Conservation (phyloP, 306 rosid genomes). For the Lathyrus aphaca region DNA sequence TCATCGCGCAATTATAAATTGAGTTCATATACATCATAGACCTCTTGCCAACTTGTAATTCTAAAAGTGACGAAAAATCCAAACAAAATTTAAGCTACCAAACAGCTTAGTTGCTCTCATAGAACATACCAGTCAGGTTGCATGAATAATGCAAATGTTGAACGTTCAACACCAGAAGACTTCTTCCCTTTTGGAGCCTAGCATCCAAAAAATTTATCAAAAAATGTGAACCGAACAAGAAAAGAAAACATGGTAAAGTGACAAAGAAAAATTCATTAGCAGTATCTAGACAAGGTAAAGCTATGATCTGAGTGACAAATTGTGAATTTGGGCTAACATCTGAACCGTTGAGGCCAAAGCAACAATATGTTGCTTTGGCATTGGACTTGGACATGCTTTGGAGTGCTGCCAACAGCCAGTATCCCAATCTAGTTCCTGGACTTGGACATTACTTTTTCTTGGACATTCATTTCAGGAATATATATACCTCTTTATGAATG, state of each 20-base stretch:
- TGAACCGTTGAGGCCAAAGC: background rate
- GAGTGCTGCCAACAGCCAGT: too few relatives aligned
- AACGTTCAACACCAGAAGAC: slow-evolving; percentile 75
- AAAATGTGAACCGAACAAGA: slow-evolving; percentile 26
- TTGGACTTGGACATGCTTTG: background rate
- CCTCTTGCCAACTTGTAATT: slow-evolving; percentile 22
- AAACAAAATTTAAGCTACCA: slow-evolving; percentile 31
- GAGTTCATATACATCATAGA: slow-evolving; percentile 21
- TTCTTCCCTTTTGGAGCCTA: slow-evolving; percentile 83
- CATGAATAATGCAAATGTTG: slow-evolving; percentile 93
- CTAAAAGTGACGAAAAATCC: slow-evolving; percentile 13
- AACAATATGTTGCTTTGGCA: background rate
- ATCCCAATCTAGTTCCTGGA: too few relatives aligned
- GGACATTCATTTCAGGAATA: slow-evolving; percentile 8
- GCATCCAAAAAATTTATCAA: background rate
- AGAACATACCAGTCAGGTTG: slow-evolving; percentile 86
- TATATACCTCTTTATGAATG: slow-evolving; percentile 78
- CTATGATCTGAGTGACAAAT: slow-evolving; percentile 16
- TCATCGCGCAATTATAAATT: background rate
- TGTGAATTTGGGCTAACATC: background rate
- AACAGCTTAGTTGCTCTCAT: slow-evolving; percentile 11
- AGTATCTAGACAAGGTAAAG: slow-evolving; percentile 14
- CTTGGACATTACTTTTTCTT: background rate
- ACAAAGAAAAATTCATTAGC: slow-evolving; percentile 3
- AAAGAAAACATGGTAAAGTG: background rate